phyloP scores from a whole-genome alignment of 306 rosid species.

The Begonia loranthoides region DNA sequence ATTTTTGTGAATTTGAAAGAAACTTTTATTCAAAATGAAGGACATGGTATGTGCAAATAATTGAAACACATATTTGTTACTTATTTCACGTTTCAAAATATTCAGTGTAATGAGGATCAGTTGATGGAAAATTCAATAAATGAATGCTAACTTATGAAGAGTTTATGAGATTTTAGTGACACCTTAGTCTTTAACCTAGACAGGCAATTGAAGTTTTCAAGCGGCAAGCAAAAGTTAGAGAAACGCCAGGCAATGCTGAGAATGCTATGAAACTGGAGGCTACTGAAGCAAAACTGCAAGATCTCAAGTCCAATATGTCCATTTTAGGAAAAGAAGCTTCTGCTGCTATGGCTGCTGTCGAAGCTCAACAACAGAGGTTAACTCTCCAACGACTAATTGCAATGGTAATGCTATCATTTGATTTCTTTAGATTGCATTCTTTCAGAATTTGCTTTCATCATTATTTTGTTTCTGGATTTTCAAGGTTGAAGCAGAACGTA shows the following conservation, averaged over 20 bases:
- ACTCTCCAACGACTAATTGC: constrained; percentile 93
- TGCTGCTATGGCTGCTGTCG: constrained; percentile 98
- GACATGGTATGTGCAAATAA: neutral
- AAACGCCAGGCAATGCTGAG: constrained; percentile 70
- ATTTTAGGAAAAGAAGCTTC: constrained; percentile 95
- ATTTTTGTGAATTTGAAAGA: neutral
- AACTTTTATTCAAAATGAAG: neutral
- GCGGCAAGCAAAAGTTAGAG: constrained; percentile 79
- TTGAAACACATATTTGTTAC: neutral
- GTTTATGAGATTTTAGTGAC: constrained; percentile 22
- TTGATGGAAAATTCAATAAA: neutral
- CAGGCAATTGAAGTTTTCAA: constrained; percentile 93
- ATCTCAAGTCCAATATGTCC: constrained; percentile 75
- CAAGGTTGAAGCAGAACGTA: constrained; percentile 90
- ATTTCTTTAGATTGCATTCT: neutral
- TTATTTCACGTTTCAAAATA: neutral
- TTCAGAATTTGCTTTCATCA: constrained; percentile 2
- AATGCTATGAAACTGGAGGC: constrained; percentile 71
- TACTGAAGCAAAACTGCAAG: constrained; percentile 73
- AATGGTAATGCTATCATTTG: constrained; percentile 41
- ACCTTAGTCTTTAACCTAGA: constrained; percentile 43
- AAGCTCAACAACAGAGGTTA: constrained; percentile 93
- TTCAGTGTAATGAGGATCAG: neutral
- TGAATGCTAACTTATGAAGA: neutral
- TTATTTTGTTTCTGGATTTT: constrained; percentile 14